A percentile compares a stretch with the other conserved stretches of the same genome.
Evolutionary conservation across 768 basidiomycete genomes (phyloP).

Genomic region (Tephrocybe rancida): DNA sequence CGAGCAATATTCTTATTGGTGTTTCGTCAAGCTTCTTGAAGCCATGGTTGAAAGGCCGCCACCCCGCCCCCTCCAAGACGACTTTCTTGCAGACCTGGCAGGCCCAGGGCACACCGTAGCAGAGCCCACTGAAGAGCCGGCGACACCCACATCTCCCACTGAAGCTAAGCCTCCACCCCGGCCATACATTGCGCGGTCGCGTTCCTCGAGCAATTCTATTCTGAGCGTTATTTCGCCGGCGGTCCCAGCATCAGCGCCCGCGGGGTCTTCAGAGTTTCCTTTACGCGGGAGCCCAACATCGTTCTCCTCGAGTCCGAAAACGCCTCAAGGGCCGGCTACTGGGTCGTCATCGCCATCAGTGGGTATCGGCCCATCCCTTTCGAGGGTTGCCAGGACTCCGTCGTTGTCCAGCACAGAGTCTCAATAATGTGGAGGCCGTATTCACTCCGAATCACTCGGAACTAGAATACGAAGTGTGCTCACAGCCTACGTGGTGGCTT

Average conservation of each 20-base stretch:
- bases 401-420: conserved; percentile 19
- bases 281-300: conserved; percentile 13
- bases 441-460: too few species aligned
- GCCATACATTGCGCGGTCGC: conserved; percentile 62
- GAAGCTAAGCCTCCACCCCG: conserved; percentile 48
- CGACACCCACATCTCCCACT: conserved; percentile 26
- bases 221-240: conserved; percentile 41
- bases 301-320: conserved; percentile 13
- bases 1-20: not conserved
- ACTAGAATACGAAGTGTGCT: too few species aligned
- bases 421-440: not conserved
- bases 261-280: conserved; percentile 14
- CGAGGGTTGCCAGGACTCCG: conserved; percentile 21
- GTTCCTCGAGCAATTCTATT: conserved; percentile 47
- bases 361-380: conserved; percentile 21
- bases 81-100: conserved; percentile 46
- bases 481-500: not conserved
- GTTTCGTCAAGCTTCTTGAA: conserved; percentile 64
- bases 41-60: conserved; percentile 88
- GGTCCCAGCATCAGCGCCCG: conserved; percentile 18
- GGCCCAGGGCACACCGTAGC: conserved; percentile 18
- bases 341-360: conserved; percentile 1
- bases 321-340: conserved; percentile 15
- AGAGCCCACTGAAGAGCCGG: conserved; percentile 17
- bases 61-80: conserved; percentile 69